Evolutionary conservation across 1,284 basidiomycete genomes (phyloP).

Genomic region (Marasmius sp.): DNA sequence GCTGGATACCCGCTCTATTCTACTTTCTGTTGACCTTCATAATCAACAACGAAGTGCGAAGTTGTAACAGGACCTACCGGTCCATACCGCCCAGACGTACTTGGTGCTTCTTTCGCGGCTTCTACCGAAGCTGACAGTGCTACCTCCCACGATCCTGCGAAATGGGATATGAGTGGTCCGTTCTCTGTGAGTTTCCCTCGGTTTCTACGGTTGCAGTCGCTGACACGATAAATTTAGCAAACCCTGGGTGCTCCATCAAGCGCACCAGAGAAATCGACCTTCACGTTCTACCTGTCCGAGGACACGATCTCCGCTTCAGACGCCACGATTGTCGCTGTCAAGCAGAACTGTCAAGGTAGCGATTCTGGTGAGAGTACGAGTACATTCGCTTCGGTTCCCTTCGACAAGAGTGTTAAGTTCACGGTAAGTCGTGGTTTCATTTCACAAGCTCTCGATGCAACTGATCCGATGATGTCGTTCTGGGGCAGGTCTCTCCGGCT

Average conservation of each 20-base stretch:
- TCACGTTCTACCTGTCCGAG: background rate
- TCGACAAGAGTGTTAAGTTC: too few relatives aligned
- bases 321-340: too few relatives aligned
- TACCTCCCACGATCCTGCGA: background rate
- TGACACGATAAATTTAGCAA: background rate
- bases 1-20: background rate
- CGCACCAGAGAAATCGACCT: background rate
- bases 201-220: background rate
- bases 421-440: too few relatives aligned
- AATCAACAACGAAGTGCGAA: background rate
- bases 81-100: background rate
- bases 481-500: too few relatives aligned
- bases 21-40: background rate
- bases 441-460: too few relatives aligned
- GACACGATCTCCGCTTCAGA: too few relatives aligned
- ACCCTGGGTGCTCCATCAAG: background rate
- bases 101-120: background rate
- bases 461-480: too few relatives aligned
- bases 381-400: too few relatives aligned
- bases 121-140: too few relatives aligned
- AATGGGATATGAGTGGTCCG: background rate
- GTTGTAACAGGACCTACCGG: background rate
- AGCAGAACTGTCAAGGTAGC: too few relatives aligned
- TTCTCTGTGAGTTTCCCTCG: background rate
- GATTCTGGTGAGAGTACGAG: too few relatives aligned